Base-by-base conservation (phyloP, 2,329 filamentous ascomycete species). In the Cladophialophora carrionii region DNA sequence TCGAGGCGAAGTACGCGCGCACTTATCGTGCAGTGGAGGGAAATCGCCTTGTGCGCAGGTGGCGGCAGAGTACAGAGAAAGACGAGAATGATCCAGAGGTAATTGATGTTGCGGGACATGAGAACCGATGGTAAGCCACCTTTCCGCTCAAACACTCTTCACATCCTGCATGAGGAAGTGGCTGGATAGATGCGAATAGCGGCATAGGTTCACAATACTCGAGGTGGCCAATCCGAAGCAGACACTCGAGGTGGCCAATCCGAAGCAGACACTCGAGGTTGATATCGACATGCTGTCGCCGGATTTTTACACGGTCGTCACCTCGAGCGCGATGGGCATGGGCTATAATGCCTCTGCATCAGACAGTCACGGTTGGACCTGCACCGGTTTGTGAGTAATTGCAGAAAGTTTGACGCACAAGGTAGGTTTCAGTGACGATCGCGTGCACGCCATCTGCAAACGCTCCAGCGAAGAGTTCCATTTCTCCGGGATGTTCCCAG, bases 241-340 rank as follows among this genome's bases (percentile, higher is more conserved):
- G n/a, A 64, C 63, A 20, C 26, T 75, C 22, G 51, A 68, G 4
- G 68, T 75, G 32, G 74, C 73, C 53, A 57, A 69, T 7, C 71
- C 72, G 32, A 66, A 65, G 26, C 71, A 74, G 62, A 59, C 58
- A 26, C 64, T 75, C 24, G 69, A 74, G 52, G 61, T 74, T 53
- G 72, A 74, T 49, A 55, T 76, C 53, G 72, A 74, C 63, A 75
- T 75, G 74, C 62, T 76, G 48, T 68, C 67, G 7, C 70, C 71
- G 1, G 74, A 76, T 63, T 75, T 74, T 61, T 74, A 74, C 64
- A 68, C 73, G 7, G 51, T 72, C 34, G 70, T 70, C 14, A 76
- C 74, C 17, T 71, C 73, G 4, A 75, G 74, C 56, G 64, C 57
- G 20, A 65, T 24, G n/a, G 74, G 74, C n/a, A 72, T 64, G 12